Evolutionary conservation across 2,329 filamentous ascomycete genomes (phyloP).

Genomic region (Neofusicoccum cordaticola): DNA sequence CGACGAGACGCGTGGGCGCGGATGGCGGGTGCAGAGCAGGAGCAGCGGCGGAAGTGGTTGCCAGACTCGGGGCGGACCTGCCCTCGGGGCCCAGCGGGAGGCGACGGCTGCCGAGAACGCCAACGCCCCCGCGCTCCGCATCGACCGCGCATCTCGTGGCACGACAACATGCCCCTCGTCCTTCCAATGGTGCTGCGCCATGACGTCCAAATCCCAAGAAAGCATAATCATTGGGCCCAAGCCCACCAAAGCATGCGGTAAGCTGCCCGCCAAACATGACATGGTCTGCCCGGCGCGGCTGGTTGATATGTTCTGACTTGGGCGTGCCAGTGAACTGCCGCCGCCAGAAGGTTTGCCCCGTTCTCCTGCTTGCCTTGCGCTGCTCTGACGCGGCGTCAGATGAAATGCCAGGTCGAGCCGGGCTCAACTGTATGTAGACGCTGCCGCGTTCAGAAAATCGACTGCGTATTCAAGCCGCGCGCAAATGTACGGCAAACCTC

Average conservation of each 20-base stretch:
- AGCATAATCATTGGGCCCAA: conserved; percentile 18
- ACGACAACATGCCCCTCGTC: conserved; percentile 8
- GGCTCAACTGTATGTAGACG: conserved; percentile 19
- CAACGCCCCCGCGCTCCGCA: background rate
- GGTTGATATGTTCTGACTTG: background rate
- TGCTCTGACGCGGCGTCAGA: conserved; percentile 7
- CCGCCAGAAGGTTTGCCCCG: conserved; percentile 20
- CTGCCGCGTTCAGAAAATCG: conserved; percentile 23
- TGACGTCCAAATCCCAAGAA: conserved; percentile 11
- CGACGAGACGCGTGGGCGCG: too few relatives aligned
- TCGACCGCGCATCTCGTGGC: background rate
- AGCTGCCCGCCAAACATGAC: background rate
- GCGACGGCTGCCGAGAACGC: conserved; percentile 2
- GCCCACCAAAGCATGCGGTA: conserved; percentile 22
- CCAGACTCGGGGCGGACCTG: background rate
- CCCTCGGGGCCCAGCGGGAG: background rate
- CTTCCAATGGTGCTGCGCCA: conserved; percentile 1
- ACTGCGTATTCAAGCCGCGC: conserved; percentile 42
- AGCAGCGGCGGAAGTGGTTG: background rate
- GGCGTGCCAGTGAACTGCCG: conserved; percentile 19
- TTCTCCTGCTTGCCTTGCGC: background rate
- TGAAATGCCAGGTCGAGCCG: conserved; percentile 21
- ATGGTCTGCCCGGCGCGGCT: background rate
- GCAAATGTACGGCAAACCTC: conserved; percentile 34
- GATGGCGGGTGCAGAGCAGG: background rate